These are phyloP conservation scores for Talaromyces sp. DNA, from an alignment of 2,329 filamentous ascomycete species.

Conservation along the genomic window DNA sequence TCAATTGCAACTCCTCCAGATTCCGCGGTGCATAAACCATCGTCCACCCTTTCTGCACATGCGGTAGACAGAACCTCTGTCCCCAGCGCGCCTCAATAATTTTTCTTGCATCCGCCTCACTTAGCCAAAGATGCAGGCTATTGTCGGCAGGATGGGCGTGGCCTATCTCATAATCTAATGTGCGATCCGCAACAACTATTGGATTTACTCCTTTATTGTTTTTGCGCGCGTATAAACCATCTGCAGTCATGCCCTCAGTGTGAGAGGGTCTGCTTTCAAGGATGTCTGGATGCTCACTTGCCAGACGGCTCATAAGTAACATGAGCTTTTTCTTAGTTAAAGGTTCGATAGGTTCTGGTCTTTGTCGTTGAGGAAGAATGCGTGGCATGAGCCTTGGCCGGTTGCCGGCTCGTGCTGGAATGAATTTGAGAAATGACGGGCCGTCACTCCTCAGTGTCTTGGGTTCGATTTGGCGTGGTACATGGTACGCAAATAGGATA, in stretches of 20 bases:
- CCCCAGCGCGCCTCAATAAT: slow-evolving; percentile 16
- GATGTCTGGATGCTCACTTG: slow-evolving; percentile 1
- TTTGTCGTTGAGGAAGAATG: slow-evolving; percentile 15
- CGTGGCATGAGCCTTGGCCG: slow-evolving; percentile 15
- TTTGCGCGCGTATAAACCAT: slow-evolving; percentile 14
- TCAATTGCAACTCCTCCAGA: slow-evolving; percentile 5
- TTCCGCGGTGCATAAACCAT: slow-evolving; percentile 18
- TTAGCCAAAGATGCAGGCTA: slow-evolving; percentile 17
- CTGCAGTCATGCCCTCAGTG: slow-evolving; percentile 8
- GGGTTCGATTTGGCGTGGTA: slow-evolving; percentile 10
- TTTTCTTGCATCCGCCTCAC: slow-evolving; percentile 11
- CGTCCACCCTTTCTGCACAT: background rate
- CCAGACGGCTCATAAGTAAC: slow-evolving; percentile 2
- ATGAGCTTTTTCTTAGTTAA: background rate
- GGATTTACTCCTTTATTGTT: slow-evolving; percentile 3
- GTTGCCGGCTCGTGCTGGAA: slow-evolving; percentile 6
- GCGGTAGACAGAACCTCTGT: slow-evolving; percentile 10
- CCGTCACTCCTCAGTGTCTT: slow-evolving; percentile 10
- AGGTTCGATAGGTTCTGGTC: slow-evolving; percentile 7
- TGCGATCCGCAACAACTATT: background rate
- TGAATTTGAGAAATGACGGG: slow-evolving; percentile 4
- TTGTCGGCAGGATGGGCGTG: slow-evolving; percentile 10
- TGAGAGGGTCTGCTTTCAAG: slow-evolving; percentile 7
- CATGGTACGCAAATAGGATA: slow-evolving; percentile 13
- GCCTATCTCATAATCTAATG: slow-evolving; percentile 6